These are phyloP conservation scores for Phalaenopsis hybrid DNA, from an alignment of 116 monocot genomes.

Conservation along the genomic window DNA sequence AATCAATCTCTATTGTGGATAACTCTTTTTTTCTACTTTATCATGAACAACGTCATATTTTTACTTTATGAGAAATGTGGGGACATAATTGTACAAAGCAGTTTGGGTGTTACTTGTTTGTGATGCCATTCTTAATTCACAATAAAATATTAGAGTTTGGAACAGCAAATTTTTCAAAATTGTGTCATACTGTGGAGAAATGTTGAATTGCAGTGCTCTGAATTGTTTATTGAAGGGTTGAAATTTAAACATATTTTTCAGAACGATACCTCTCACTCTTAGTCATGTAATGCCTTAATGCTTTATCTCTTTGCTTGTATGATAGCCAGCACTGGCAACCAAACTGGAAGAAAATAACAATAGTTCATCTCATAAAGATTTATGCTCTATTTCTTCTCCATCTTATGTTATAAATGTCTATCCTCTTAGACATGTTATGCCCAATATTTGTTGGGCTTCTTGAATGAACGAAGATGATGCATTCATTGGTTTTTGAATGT, in stretches of 20 bases:
- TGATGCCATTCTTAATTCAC: too few species aligned
- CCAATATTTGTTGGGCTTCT: neutral
- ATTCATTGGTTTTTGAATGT: neutral
- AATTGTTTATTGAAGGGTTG: neutral
- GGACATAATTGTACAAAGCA: neutral
- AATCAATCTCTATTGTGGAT: neutral
- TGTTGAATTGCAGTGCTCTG: neutral
- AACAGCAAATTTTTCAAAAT: too few species aligned
- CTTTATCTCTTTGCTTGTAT: neutral
- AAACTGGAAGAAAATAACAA: neutral
- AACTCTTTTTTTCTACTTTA: neutral
- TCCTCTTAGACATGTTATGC: neutral
- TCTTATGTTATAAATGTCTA: neutral
- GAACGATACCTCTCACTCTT: too few species aligned
- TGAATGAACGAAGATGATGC: neutral
- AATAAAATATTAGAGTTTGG: too few species aligned
- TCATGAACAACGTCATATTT: too few species aligned
- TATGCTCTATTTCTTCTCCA: neutral
- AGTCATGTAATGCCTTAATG: neutral
- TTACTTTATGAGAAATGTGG: neutral
- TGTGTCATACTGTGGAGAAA: neutral
- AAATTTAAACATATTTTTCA: neutral
- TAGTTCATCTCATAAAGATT: too few species aligned
- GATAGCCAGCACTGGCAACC: neutral
- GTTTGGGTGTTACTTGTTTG: neutral